Conservation (phyloP, 1,139 yeast genomes). For the Scheffersomyces parashehatae region DNA sequence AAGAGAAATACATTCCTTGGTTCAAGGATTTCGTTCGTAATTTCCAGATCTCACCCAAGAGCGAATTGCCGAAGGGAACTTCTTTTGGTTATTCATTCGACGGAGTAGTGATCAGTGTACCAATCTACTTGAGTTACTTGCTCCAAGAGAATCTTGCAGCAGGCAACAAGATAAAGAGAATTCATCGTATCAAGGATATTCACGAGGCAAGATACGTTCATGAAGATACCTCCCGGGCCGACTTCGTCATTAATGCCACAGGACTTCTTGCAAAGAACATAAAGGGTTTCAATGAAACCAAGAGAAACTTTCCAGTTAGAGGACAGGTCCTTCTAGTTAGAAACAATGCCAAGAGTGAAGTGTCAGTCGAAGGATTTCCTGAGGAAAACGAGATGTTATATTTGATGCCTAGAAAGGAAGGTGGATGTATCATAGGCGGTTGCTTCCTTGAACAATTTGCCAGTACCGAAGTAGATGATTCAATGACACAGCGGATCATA, state of each 20-base stretch:
- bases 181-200: slow-evolving; percentile 12
- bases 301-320: slow-evolving; percentile 30
- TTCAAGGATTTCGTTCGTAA: slow-evolving; percentile 39
- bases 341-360: slow-evolving; percentile 30
- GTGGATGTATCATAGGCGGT: slow-evolving; percentile 56
- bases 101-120: slow-evolving; percentile 52
- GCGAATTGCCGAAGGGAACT: slow-evolving; percentile 33
- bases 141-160: slow-evolving; percentile 34
- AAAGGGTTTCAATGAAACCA: slow-evolving; percentile 32
- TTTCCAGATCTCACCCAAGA: slow-evolving; percentile 24
- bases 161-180: slow-evolving; percentile 39
- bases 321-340: slow-evolving; percentile 34
- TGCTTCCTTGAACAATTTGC: slow-evolving; percentile 32
- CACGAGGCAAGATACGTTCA: slow-evolving; percentile 12
- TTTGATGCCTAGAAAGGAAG: slow-evolving; percentile 55
- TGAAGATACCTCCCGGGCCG: slow-evolving; percentile 27
- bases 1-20: slow-evolving; percentile 42
- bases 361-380: slow-evolving; percentile 33
- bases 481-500: slow-evolving; percentile 38
- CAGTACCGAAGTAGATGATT: slow-evolving; percentile 30
- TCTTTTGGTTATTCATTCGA: slow-evolving; percentile 42
- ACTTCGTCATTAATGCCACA: slow-evolving; percentile 46
- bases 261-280: slow-evolving; percentile 40
- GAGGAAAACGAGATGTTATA: slow-evolving; percentile 42
- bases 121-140: slow-evolving; percentile 50